Percentiles rank a stretch among this genome's conserved stretches.
These are phyloP conservation scores for Suillus sp. DNA, from an alignment of 768 basidiomycete genomes.

Conservation along the genomic window DNA sequence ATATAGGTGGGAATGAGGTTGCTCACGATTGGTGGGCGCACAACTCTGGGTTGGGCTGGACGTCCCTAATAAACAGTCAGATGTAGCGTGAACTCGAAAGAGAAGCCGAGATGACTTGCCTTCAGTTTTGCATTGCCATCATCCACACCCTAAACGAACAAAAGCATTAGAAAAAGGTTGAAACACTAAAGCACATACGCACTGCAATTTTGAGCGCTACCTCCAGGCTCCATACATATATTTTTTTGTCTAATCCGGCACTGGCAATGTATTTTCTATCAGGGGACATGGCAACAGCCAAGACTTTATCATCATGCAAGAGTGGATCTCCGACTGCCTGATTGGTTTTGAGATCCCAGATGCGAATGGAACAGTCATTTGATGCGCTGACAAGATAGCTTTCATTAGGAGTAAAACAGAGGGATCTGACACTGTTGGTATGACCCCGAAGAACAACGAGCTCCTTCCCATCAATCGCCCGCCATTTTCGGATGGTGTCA, in stretches of 20 bases:
- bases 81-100: not conserved
- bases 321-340: constrained; percentile 34
- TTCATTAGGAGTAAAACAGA: not conserved
- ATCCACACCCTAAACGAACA: not conserved
- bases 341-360: not conserved
- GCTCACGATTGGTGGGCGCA: not conserved
- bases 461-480: not conserved
- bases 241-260: constrained; percentile 72
- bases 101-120: not conserved
- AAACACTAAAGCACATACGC: not conserved
- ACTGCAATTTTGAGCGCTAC: not conserved
- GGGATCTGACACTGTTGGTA: not conserved
- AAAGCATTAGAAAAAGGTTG: not conserved
- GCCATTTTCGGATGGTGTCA: not conserved
- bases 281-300: constrained; percentile 72
- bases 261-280: constrained; percentile 82
- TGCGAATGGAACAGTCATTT: not conserved
- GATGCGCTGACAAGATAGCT: not conserved
- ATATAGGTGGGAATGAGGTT: not conserved
- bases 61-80: not conserved
- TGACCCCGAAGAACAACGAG: not conserved
- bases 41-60: not conserved
- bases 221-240: constrained; percentile 82
- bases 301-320: constrained; percentile 82
- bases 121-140: not conserved